A percentile compares a stretch with the other conserved stretches of the same genome.
These are phyloP conservation scores for Cladosporium austrohemisphaericum DNA, from an alignment of 2,329 filamentous ascomycete species.

Conservation along the genomic window DNA sequence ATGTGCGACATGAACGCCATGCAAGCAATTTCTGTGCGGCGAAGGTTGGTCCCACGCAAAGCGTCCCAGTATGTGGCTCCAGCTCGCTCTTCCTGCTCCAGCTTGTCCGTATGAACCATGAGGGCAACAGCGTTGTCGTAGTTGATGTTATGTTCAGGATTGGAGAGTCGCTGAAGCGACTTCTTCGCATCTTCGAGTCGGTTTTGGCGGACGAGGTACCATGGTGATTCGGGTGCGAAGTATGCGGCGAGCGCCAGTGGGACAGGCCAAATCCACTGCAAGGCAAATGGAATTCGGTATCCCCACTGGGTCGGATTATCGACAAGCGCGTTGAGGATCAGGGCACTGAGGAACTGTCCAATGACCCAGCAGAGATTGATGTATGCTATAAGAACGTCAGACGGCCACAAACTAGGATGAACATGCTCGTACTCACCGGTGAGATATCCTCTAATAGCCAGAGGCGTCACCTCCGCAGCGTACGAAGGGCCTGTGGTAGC, in stretches of 20 bases:
- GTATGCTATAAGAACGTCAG: slow-evolving; percentile 32
- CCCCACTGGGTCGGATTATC: slow-evolving; percentile 31
- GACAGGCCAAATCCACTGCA: slow-evolving; percentile 44
- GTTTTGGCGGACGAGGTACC: slow-evolving; percentile 23
- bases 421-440: slow-evolving; percentile 44
- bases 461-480: slow-evolving; percentile 46
- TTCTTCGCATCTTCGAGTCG: slow-evolving; percentile 19
- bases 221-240: slow-evolving; percentile 23
- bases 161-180: slow-evolving; percentile 17
- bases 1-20: slow-evolving; percentile 38
- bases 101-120: slow-evolving; percentile 37
- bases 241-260: slow-evolving; percentile 27
- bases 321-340: slow-evolving; percentile 33
- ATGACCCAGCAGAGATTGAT: slow-evolving; percentile 47
- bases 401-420: no score
- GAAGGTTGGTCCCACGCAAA: slow-evolving; percentile 42
- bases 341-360: slow-evolving; percentile 34
- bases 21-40: slow-evolving; percentile 41
- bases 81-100: slow-evolving; percentile 29
- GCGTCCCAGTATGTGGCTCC: slow-evolving; percentile 36
- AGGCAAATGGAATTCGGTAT: slow-evolving; percentile 37
- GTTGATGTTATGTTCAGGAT: slow-evolving; percentile 24
- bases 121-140: slow-evolving; percentile 34
- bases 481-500: slow-evolving; percentile 59
- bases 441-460: slow-evolving; percentile 44